phyloP scores from a whole-genome alignment of 83 land plant genomes.

The Larix sibirica region DNA sequence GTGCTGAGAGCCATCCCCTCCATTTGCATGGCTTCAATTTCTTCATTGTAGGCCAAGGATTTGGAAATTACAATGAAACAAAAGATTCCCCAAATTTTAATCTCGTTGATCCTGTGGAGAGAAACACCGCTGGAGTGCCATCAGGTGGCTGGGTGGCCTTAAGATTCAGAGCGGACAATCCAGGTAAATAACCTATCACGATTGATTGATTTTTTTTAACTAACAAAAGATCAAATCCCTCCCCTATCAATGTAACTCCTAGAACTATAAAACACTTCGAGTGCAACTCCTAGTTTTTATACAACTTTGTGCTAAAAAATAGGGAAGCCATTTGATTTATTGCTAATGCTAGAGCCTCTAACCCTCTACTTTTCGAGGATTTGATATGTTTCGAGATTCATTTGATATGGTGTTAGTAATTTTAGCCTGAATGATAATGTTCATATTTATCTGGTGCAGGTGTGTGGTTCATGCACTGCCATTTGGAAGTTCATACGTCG shows the following conservation, averaged over 20 bases:
- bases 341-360: too few relatives aligned
- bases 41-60: slow-evolving; percentile 57
- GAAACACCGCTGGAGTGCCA: slow-evolving; percentile 61
- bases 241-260: too few relatives aligned
- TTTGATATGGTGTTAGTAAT: too few relatives aligned
- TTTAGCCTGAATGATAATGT: background rate
- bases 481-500: slow-evolving; percentile 9
- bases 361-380: too few relatives aligned
- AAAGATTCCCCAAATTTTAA: slow-evolving; percentile 52
- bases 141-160: slow-evolving; percentile 57
- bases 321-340: too few relatives aligned
- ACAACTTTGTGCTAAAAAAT: too few relatives aligned
- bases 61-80: slow-evolving; percentile 55
- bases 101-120: slow-evolving; percentile 52
- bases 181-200: slow-evolving; percentile 18
- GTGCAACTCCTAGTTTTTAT: too few relatives aligned
- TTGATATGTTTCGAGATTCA: too few relatives aligned
- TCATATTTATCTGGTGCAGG: slow-evolving; percentile 9
- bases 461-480: slow-evolving; percentile 23
- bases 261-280: too few relatives aligned
- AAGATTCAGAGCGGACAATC: slow-evolving; percentile 48
- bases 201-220: too few relatives aligned
- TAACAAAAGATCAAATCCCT: too few relatives aligned
- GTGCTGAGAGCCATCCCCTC: slow-evolving; percentile 66
- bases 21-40: slow-evolving; percentile 78